Evolutionary conservation across 208 protist species (phyloP).

Genomic region (Leishmania amazonensis): DNA sequence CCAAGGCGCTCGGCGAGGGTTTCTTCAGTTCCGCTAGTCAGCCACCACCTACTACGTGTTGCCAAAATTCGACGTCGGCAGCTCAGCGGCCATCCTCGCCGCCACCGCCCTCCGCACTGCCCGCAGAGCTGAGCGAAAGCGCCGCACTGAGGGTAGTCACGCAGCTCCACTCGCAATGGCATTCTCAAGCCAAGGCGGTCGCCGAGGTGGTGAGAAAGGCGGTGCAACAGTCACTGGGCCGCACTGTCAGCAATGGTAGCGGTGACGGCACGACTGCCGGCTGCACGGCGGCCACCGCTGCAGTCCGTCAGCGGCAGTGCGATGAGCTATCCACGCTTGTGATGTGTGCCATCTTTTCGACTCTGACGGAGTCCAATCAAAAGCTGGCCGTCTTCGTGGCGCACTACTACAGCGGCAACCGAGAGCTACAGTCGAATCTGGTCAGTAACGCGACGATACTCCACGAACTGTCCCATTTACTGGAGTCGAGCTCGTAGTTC

Average conservation of each 20-base stretch:
- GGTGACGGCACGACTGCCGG: neutral
- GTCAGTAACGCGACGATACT: slow-evolving; percentile 58
- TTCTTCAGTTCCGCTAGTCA: slow-evolving; percentile 37
- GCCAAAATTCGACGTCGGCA: neutral
- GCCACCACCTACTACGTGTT: neutral
- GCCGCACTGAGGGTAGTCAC: slow-evolving; percentile 34
- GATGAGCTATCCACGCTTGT: slow-evolving; percentile 31
- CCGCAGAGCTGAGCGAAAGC: slow-evolving; percentile 27
- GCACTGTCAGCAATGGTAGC: neutral
- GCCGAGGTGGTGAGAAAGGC: slow-evolving; percentile 22
- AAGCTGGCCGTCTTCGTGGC: slow-evolving; percentile 39
- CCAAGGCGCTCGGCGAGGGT: slow-evolving; percentile 34
- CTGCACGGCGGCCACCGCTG: neutral
- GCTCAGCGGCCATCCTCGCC: neutral
- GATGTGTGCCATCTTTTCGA: slow-evolving; percentile 27
- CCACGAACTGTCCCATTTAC: slow-evolving; percentile 45
- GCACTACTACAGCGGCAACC: slow-evolving; percentile 44
- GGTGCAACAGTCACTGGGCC: slow-evolving; percentile 22
- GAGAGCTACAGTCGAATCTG: slow-evolving; percentile 54
- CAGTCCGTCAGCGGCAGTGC: slow-evolving; percentile 21
- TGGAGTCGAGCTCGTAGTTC: slow-evolving; percentile 16
- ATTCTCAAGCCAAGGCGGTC: slow-evolving; percentile 20
- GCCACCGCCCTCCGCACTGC: slow-evolving; percentile 9
- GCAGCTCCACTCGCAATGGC: slow-evolving; percentile 48
- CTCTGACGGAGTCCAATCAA: slow-evolving; percentile 49